These are phyloP conservation scores for Paecilomyces formosus DNA, from an alignment of 2,329 filamentous ascomycete species.

Conservation along the genomic window DNA sequence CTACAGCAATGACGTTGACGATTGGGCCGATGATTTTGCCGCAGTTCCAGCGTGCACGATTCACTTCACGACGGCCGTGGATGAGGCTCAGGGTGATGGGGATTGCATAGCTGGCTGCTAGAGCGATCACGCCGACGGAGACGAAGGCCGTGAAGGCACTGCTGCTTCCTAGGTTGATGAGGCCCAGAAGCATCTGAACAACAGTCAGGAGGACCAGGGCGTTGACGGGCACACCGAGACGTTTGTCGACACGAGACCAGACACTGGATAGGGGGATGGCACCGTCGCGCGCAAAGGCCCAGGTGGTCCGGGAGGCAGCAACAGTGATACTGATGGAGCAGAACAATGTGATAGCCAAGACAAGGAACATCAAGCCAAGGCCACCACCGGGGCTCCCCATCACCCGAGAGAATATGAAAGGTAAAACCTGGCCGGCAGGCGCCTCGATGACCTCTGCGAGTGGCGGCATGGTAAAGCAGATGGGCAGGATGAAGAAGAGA, in stretches of 20 bases:
- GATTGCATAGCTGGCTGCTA: conserved; percentile 50
- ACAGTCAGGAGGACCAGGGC: conserved; percentile 37
- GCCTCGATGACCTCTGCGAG: conserved; percentile 38
- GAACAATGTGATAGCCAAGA: conserved; percentile 45
- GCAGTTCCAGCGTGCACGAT: conserved; percentile 43
- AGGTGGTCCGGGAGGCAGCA: conserved; percentile 42
- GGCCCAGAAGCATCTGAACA: conserved; percentile 42
- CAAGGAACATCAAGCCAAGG: conserved; percentile 42
- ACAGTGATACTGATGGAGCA: conserved; percentile 48
- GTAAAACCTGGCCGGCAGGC: conserved; percentile 43
- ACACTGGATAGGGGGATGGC: conserved; percentile 35
- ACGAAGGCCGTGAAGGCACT: conserved; percentile 45
- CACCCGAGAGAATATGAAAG: conserved; percentile 44
- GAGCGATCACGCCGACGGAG: conserved; percentile 49
- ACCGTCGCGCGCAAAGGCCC: conserved; percentile 40
- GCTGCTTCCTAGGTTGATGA: conserved; percentile 43
- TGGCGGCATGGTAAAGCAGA: conserved; percentile 45
- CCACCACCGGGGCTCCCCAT: conserved; percentile 44
- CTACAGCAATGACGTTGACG: conserved; percentile 41
- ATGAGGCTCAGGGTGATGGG: conserved; percentile 47
- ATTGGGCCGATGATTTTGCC: conserved; percentile 35
- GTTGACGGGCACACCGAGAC: conserved; percentile 33
- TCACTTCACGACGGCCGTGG: conserved; percentile 40
- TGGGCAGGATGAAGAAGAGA: conserved; percentile 49
- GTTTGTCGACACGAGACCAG: conserved; percentile 27